phyloP scores from a whole-genome alignment of 176 grass and related monocot species.

The Ampelocalamus luodianensis region DNA sequence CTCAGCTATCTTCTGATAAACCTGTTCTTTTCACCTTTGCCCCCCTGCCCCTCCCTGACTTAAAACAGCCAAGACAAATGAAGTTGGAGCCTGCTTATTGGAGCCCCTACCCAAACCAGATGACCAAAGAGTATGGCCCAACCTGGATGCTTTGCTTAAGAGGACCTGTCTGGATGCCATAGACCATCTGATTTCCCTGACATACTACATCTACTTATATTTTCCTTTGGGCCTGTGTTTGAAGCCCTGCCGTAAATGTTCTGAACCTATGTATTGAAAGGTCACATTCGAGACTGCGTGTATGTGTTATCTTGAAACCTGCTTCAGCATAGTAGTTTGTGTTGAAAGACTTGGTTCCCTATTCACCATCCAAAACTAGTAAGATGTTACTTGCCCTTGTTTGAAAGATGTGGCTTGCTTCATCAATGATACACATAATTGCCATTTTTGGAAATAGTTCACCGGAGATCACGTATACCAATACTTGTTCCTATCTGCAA shows the following conservation, averaged over 20 bases:
- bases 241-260: slow-evolving; percentile 52
- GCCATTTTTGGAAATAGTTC: slow-evolving; percentile 24
- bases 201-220: slow-evolving; percentile 52
- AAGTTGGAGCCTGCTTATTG: slow-evolving; percentile 77
- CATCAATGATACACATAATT: not conserved
- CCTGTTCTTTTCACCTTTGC: slow-evolving; percentile 62
- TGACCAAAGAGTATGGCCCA: slow-evolving; percentile 69
- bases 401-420: slow-evolving; percentile 7
- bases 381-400: slow-evolving; percentile 24
- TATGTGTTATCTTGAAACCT: slow-evolving; percentile 49
- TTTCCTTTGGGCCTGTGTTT: slow-evolving; percentile 61
- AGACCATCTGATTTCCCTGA: slow-evolving; percentile 53
- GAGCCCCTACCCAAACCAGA: slow-evolving; percentile 74
- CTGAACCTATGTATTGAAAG: slow-evolving; percentile 57
- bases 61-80: slow-evolving; percentile 70
- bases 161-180: slow-evolving; percentile 52
- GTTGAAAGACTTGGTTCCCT: slow-evolving; percentile 43
- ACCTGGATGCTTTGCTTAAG: slow-evolving; percentile 67
- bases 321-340: slow-evolving; percentile 50
- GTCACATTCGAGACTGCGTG: slow-evolving; percentile 45
- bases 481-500: slow-evolving; percentile 15
- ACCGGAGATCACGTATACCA: slow-evolving; percentile 7
- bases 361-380: slow-evolving; percentile 34
- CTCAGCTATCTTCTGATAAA: slow-evolving; percentile 65
- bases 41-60: slow-evolving; percentile 47